Evolutionary conservation across 345 rosid species (phyloP).

Genomic region (Sisymbrium irio): DNA sequence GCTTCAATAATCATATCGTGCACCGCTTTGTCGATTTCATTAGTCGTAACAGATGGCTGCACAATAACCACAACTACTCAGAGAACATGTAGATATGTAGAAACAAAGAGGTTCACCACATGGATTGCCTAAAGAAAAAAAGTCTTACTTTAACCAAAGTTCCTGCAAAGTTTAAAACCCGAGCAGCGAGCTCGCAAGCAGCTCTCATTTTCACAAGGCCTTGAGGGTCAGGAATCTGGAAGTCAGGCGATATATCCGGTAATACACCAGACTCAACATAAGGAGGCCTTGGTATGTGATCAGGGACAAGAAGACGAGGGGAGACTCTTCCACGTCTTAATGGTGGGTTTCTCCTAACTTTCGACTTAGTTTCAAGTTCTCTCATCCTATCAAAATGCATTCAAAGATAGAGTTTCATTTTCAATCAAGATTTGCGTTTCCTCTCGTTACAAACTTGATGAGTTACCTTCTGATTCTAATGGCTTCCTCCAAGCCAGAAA

Average conservation of each 20-base stretch:
- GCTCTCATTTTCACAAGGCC: slow-evolving; percentile 73
- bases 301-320: slow-evolving; percentile 75
- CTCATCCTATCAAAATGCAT: slow-evolving; percentile 45
- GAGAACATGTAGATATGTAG: background rate
- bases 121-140: background rate
- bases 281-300: slow-evolving; percentile 74
- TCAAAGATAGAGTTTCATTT: no score
- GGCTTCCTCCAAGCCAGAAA: slow-evolving; percentile 69
- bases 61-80: slow-evolving; percentile 5
- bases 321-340: slow-evolving; percentile 84
- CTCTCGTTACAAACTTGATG: no score
- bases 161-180: slow-evolving; percentile 73
- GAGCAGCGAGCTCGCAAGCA: slow-evolving; percentile 92
- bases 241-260: slow-evolving; percentile 63
- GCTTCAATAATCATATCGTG: slow-evolving; percentile 87
- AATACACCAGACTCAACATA: slow-evolving; percentile 51
- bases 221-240: slow-evolving; percentile 73
- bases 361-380: slow-evolving; percentile 43
- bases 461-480: slow-evolving; percentile 72
- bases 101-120: background rate
- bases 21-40: slow-evolving; percentile 92
- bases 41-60: slow-evolving; percentile 89
- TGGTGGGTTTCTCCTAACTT: slow-evolving; percentile 54
- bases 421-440: no score
- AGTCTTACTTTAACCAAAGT: slow-evolving; percentile 74